Evolutionary conservation across 2,329 filamentous ascomycete genomes (phyloP).

Genomic region (Pseudogymnoascus sp.): DNA sequence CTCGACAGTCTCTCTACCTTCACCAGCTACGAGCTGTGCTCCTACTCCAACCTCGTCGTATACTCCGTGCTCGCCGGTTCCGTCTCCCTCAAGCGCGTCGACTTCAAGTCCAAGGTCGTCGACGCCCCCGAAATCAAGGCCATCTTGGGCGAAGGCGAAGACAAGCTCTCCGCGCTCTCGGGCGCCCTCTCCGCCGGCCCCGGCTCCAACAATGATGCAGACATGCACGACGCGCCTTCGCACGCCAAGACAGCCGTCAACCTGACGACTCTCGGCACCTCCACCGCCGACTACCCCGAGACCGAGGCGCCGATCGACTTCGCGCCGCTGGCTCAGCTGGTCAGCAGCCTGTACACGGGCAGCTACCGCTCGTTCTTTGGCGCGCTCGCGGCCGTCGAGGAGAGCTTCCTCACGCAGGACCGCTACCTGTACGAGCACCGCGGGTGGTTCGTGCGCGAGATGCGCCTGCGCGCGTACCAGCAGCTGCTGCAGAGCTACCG

Average conservation of each 20-base stretch:
- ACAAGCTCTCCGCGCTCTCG: conserved; percentile 74
- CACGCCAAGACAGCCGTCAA: conserved; percentile 66
- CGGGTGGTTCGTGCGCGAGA: conserved; percentile 95
- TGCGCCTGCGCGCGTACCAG: conserved; percentile 92
- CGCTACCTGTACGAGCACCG: conserved; percentile 94
- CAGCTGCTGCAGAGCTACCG: conserved; percentile 96
- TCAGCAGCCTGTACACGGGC: conserved; percentile 85
- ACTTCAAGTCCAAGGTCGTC: conserved; percentile 98
- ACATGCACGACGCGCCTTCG: conserved; percentile 42
- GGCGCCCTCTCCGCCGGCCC: conserved; percentile 76
- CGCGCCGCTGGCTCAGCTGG: conserved; percentile 74
- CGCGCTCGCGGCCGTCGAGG: conserved; percentile 81
- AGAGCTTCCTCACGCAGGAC: conserved; percentile 87
- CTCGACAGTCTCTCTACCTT: conserved; percentile 97
- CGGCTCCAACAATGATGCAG: conserved; percentile 64
- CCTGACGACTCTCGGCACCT: conserved; percentile 68
- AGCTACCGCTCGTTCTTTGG: conserved; percentile 93
- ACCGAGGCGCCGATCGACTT: conserved; percentile 81
- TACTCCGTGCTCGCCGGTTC: conserved; percentile 94
- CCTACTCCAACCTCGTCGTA: conserved; percentile 86
- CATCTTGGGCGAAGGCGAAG: conserved; percentile 81
- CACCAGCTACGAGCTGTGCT: conserved; percentile 97
- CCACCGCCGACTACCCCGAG: conserved; percentile 59
- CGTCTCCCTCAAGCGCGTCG: conserved; percentile 87
- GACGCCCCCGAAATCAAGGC: conserved; percentile 98